These are phyloP conservation scores for Madurella mycetomatis DNA, from an alignment of 2,329 filamentous ascomycete genomes.

Conservation along the genomic window DNA sequence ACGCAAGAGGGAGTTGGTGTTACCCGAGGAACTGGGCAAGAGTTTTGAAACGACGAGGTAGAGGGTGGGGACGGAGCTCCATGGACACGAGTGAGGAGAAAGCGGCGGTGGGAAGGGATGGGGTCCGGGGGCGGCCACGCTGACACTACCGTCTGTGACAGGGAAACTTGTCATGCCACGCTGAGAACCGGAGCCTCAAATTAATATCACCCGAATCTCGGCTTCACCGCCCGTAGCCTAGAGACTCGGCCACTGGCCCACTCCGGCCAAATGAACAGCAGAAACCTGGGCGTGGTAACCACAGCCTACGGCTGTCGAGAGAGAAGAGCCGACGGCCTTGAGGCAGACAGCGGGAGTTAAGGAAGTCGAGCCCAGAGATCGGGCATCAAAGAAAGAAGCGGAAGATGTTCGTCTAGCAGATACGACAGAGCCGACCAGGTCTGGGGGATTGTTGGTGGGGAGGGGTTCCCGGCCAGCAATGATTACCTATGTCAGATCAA, in stretches of 20 bases:
- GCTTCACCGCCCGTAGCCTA: neutral
- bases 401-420: neutral
- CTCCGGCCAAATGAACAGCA: neutral
- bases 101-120: neutral
- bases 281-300: neutral
- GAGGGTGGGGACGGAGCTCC: neutral
- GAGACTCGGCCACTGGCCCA: neutral
- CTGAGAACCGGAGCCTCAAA: neutral
- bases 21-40: neutral
- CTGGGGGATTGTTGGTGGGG: neutral
- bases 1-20: neutral
- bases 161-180: neutral
- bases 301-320: neutral
- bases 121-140: neutral
- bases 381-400: slow-evolving; percentile 12
- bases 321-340: no score
- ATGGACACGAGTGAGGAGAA: neutral
- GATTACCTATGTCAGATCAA: slow-evolving; percentile 10
- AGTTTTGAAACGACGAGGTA: neutral
- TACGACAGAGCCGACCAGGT: neutral
- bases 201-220: neutral
- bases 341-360: neutral
- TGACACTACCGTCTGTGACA: neutral
- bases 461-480: neutral
- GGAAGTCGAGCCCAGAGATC: slow-evolving; percentile 3